Evolutionary conservation across 257 asterid species (phyloP), one percentile per base, ranked within the genome.

Genomic region (Osmanthus fragrans): DNA sequence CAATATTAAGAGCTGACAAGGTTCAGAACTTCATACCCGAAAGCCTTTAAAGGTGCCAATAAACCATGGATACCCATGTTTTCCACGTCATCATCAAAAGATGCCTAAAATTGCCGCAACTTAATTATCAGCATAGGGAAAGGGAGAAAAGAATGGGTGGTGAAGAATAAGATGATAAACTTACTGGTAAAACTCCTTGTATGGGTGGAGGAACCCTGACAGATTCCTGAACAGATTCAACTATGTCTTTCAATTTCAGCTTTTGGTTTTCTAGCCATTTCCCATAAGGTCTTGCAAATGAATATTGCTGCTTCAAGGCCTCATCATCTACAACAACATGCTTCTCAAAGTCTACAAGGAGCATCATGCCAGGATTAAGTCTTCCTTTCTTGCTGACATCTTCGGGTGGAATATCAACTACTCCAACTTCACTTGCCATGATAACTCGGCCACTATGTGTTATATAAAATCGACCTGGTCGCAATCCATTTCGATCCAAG

Each of bases 341-440:
- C 81, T 96, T 96, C 89, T 96, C 98, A 85, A 96, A 96, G 89
- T 96, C 99, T 79, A 96, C 98, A 69, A 96, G 94, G 81, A 96
- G 99, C 99, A 96, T 96, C 98, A 96, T 96, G 70, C 99, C 99
- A 76, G 99, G 99, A 84, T 96, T 96, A 73, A 96, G 97, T 84
- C 99, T 90, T 78, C 99, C 99, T 85, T 96, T 96, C 84, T 93
- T 89, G 78, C 90, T 83, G 49, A 96, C 97, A 85, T 96, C 99
- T 83, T 90, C 98, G 13, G 98, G 95, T 70, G 99, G 96, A 66
- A 96, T 90, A 87, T 96, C 99, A 80, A 96, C 99, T 54, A 96
- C 99, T 56, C 99, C 99, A 81, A 96, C 99, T 90, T 96, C 99
- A 89, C 99, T 93, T 75, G 99, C 99, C 99, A 96, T 96, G 64